Percentiles rank a stretch among this genome's conserved stretches.
These are phyloP conservation scores for Nymphaea colorata DNA, from an alignment of 164 flowering plant genomes.

Conservation along the genomic window DNA sequence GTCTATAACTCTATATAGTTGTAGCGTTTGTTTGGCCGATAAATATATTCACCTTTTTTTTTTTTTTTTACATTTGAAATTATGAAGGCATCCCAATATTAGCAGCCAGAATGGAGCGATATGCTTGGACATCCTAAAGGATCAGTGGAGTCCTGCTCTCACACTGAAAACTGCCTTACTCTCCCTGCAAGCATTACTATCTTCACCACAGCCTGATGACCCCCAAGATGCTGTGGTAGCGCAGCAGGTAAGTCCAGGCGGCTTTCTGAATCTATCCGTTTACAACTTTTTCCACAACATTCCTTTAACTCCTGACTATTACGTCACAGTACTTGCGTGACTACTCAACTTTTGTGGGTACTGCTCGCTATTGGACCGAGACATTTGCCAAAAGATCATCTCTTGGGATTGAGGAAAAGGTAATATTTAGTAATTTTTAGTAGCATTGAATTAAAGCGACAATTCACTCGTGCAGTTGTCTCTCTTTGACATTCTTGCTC, in stretches of 20 bases:
- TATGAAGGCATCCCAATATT: slow-evolving; percentile 27
- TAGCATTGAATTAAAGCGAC: too few species aligned
- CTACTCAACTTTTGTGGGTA: slow-evolving; percentile 65
- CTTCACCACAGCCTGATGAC: slow-evolving; percentile 91
- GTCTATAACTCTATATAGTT: too few species aligned
- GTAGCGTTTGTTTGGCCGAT: too few species aligned
- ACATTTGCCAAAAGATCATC: slow-evolving; percentile 73
- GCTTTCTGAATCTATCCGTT: neutral
- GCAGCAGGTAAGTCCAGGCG: slow-evolving; percentile 47
- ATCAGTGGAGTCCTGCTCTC: slow-evolving; percentile 98
- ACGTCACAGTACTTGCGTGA: slow-evolving; percentile 63
- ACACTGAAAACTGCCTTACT: slow-evolving; percentile 92
- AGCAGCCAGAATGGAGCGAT: slow-evolving; percentile 50
- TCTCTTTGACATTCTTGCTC: neutral
- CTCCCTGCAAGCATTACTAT: slow-evolving; percentile 89
- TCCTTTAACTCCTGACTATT: neutral
- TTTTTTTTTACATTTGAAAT: too few species aligned
- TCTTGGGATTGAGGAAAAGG: slow-evolving; percentile 86
- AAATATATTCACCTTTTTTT: too few species aligned
- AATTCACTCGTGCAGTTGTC: too few species aligned
- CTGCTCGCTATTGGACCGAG: slow-evolving; percentile 99
- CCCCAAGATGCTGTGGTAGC: slow-evolving; percentile 99
- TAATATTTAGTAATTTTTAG: slow-evolving; percentile 3
- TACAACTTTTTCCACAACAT: too few species aligned
- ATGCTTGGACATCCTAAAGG: slow-evolving; percentile 90